Base-by-base conservation (phyloP, 2,329 filamentous ascomycete species). In the Epichloe sylvatica region DNA sequence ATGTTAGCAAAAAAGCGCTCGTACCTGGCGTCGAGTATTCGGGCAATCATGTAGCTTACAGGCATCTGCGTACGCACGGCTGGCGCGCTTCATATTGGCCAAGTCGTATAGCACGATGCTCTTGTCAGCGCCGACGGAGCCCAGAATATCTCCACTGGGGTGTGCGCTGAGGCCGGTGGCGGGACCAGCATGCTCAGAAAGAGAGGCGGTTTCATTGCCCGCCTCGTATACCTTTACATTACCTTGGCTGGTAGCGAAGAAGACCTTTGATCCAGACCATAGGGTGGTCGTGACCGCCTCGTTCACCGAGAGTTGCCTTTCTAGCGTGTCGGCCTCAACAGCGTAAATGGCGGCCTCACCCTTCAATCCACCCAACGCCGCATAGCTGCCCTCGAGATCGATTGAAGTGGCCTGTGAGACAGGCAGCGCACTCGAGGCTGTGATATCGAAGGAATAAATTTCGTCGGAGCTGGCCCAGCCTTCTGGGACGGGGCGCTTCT, bases 101-200 rank as follows among this genome's bases (percentile, higher is more conserved):
- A 96, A 67, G 56, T 97, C 88, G 66, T 97, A 96, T 54, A 97
- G 80, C 2, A 90, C 80, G 61, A 94, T 89, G 65, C 85, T 91
- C 77, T 95, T 96, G 65, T 98, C 92, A 2, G 81, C 77, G 45
- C 91, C 90, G 35, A 92, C 85, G 0, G 91, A 95, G 2, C 86
- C 91, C 44, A 96, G 65, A 50, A 98, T 80, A 48, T 84, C 79
- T 38, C 84, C 86, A 55, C 85, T 84, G 1, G 92, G 88, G 64
- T 98, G 92, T 7, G 90, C 63, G 36, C 87, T 81, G 51, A 98
- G 67, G 5, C 79, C 83, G 8, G 83, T 92, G 1, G 81, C 84
- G 50, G 86, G 75, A 4, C 90, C 91, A 21, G 89, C 85, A 65
- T 98, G 92, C 47, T 86, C 82, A n/a, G 76, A 74, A 57, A 94